Conservation (phyloP, 106 monocot genomes). For the Phalaenopsis aphrodite region DNA sequence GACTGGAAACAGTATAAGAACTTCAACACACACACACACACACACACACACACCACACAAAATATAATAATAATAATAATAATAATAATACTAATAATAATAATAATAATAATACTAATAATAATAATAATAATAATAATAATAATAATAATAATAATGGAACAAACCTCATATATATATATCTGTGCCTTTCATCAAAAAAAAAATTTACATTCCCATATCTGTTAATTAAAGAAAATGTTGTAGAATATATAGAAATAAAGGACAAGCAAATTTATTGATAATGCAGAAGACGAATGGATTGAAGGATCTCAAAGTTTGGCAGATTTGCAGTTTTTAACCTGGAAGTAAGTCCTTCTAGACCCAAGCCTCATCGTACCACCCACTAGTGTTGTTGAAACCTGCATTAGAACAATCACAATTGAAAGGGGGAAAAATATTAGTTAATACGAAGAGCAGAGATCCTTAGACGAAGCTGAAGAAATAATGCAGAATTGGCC, state of each 20-base stretch:
- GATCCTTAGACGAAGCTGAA: no score
- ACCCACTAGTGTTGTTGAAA: slow-evolving; percentile 91
- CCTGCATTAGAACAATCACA: slow-evolving; percentile 22
- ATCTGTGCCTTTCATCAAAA: slow-evolving; percentile 76
- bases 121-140: background rate
- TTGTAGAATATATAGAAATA: background rate
- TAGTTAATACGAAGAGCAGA: no score
- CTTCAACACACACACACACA: no score
- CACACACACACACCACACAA: background rate
- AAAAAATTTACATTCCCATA: slow-evolving; percentile 47
- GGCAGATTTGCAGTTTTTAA: slow-evolving; percentile 43
- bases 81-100: no score
- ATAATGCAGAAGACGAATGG: background rate
- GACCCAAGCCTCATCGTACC: slow-evolving; percentile 91
- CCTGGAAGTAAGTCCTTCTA: slow-evolving; percentile 60
- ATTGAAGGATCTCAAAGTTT: slow-evolving; percentile 44
- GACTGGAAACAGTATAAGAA: no score
- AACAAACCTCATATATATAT: slow-evolving; percentile 65
- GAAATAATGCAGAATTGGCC: slow-evolving; percentile 37
- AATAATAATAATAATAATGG: background rate
- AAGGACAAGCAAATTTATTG: background rate
- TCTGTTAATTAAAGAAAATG: slow-evolving; percentile 17
- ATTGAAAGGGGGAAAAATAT: background rate
- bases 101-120: background rate
- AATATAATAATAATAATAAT: background rate